Base-by-base conservation (phyloP, 495 filamentous ascomycete genomes). In the Penicillium cosmopolitanum region DNA sequence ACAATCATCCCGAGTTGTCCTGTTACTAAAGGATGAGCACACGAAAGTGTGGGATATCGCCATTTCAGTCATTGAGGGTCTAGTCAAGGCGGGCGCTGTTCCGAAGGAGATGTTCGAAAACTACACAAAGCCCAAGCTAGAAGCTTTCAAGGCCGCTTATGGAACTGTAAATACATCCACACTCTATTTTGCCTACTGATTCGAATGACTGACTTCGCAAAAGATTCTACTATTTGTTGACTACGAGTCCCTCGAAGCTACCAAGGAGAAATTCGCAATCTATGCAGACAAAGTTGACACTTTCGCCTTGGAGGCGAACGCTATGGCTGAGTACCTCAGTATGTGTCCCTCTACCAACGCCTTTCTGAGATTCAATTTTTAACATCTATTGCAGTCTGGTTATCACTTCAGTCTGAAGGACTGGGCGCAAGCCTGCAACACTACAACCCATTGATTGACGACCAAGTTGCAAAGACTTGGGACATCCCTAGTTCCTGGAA, bases 171-270 rank as follows among this genome's bases (percentile, higher is more conserved):
- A 66, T 66, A 23, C 40, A 9, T 31, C 3, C 2, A 38, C 1
- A 13, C 9, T 38, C 36, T 38, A 38, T 31, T 31, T 8, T 7
- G 8, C 28, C 8, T 9, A 31, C 8, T 31, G 28, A 6, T 31
- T 31, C 28, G 28, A 31, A 31, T 31, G 28, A 31, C 28, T 31
- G 8, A 31, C 28, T 31, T 31, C 13, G 21, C 12, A 13, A 43
- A 60, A 81, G 77, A 53, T 80, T 21, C 75, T 83, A 44, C 81
- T 82, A 66, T 83, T 71, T 55, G 80, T 80, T 66, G 78, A 82
- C 52, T 72, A 70, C 10, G 55, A 65, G n/a, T 67, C 67, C 28
- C 66, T 79, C 56, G 55, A 73, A 35, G 68, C 72, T 1, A 69
- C 73, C 35, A 57, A 66, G 50, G 76, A 78, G 60, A 77, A 78